Evolutionary conservation across 2,329 filamentous ascomycete genomes (phyloP).

Genomic region (Colletotrichum musae): DNA sequence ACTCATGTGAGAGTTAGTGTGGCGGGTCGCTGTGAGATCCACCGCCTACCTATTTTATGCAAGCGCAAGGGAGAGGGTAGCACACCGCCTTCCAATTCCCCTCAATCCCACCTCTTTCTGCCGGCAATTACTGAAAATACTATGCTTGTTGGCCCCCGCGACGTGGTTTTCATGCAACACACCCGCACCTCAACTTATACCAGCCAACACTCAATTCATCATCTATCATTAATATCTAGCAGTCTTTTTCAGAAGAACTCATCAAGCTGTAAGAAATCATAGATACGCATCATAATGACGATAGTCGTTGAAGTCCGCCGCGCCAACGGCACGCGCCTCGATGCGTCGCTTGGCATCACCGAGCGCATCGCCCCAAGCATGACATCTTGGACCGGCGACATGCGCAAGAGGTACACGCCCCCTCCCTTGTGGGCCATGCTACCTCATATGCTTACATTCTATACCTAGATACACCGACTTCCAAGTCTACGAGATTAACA

Average conservation of each 20-base stretch:
- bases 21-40: background rate
- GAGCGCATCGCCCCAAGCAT: slow-evolving; percentile 42
- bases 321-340: slow-evolving; percentile 36
- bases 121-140: slow-evolving; percentile 36
- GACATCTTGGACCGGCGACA: slow-evolving; percentile 41
- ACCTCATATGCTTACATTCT: background rate
- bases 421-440: background rate
- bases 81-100: slow-evolving; percentile 22
- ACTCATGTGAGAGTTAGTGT: slow-evolving; percentile 20
- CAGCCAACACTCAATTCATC: background rate
- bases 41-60: slow-evolving; percentile 20
- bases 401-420: slow-evolving; percentile 38
- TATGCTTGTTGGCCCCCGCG: slow-evolving; percentile 33
- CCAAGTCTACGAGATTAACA: slow-evolving; percentile 88
- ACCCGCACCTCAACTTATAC: slow-evolving; percentile 12
- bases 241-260: background rate
- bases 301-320: slow-evolving; percentile 23
- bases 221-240: background rate
- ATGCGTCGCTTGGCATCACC: slow-evolving; percentile 41
- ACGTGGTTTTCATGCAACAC: background rate
- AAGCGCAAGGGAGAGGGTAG: rapidly evolving
- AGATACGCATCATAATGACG: background rate
- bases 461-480: slow-evolving; percentile 85
- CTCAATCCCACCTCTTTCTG: slow-evolving; percentile 6
- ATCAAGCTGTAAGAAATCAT: background rate